A percentile compares a stretch with the other conserved stretches of the same genome.
These are phyloP conservation scores for Taphrina communis DNA, from an alignment of 1,139 yeast species.

Conservation along the genomic window DNA sequence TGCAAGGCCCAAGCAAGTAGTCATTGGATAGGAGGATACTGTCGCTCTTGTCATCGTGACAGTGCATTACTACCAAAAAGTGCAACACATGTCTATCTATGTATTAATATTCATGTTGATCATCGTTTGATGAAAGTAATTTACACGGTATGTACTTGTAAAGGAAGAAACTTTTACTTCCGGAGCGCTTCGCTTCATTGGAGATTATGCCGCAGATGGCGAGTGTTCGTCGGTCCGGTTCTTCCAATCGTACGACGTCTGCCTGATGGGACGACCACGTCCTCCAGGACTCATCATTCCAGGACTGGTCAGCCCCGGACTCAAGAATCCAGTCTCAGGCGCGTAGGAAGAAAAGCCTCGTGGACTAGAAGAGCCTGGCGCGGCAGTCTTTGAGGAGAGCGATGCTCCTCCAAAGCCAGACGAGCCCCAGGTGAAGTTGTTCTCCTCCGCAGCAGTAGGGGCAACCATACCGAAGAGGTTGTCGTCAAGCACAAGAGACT, in stretches of 20 bases:
- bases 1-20: too few species aligned
- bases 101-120: too few species aligned
- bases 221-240: not conserved
- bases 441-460: not conserved
- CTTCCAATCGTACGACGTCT: slow-evolving; percentile 7
- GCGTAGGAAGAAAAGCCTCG: not conserved
- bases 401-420: slow-evolving; percentile 1
- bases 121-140: not conserved
- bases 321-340: not conserved
- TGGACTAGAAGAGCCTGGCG: not conserved
- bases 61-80: not conserved
- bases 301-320: not conserved
- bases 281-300: slow-evolving; percentile 5
- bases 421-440: slow-evolving; percentile 20
- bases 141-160: not conserved
- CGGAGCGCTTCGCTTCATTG: not conserved
- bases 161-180: not conserved
- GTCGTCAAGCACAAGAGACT: slow-evolving; percentile 22
- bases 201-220: slow-evolving; percentile 3
- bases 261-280: slow-evolving; percentile 1
- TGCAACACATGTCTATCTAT: not conserved
- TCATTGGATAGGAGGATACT: too few species aligned
- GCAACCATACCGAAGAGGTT: slow-evolving; percentile 27
- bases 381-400: too few species aligned
- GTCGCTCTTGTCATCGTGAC: too few species aligned